Base-by-base conservation (phyloP, 495 filamentous ascomycete genomes). In the Aspergillus wentii region DNA sequence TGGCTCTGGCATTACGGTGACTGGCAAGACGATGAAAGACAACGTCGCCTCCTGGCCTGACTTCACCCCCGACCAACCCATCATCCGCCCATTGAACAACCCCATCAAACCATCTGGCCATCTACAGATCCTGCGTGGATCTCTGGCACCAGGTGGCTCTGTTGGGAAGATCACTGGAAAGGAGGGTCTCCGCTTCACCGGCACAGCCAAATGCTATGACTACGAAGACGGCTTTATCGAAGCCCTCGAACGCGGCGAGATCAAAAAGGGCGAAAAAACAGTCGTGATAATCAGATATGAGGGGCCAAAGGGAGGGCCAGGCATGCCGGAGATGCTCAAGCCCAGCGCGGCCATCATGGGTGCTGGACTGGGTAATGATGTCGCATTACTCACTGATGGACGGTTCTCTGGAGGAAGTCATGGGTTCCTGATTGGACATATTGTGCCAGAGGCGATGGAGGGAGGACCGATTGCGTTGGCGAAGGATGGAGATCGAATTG, bases 141-240 rank as follows among this genome's bases (percentile, higher is more conserved):
- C 77, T 10, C 74, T 94, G 18, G 83, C 88, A 1, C 88, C 88
- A 3, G 87, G 81, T 39, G 88, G 88, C 30, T 81, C 74, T 33
- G 88, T 94, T 7, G 88, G 86, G 43, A 94, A 94, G 66, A 94
- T 94, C 61, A 94, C 88, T 2, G 88, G 88, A 34, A 94, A 94
- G 62, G 88, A 94, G 54, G 88, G 88, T 14, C 66, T 80, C 10
- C 66, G 72, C 5, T 94, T 94, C 62, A 79, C 68, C 15, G 88
- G 88, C 40, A 85, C 74, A 41, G 88, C 88, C 16, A 79, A 77
- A 46, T 81, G 80, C 52, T 94, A 82, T 63, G 79, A 94, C 59
- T 74, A 71, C 44, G 83, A 87, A 59, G 81, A 85, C 40, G 76
- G 72, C 54, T 83, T 87, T 61, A 75, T 86, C 41, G 57, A 54